Evolutionary conservation across 2,329 filamentous ascomycete species (phyloP), one percentile per base, ranked within the genome.

Genomic region (Penicillium palitans): DNA sequence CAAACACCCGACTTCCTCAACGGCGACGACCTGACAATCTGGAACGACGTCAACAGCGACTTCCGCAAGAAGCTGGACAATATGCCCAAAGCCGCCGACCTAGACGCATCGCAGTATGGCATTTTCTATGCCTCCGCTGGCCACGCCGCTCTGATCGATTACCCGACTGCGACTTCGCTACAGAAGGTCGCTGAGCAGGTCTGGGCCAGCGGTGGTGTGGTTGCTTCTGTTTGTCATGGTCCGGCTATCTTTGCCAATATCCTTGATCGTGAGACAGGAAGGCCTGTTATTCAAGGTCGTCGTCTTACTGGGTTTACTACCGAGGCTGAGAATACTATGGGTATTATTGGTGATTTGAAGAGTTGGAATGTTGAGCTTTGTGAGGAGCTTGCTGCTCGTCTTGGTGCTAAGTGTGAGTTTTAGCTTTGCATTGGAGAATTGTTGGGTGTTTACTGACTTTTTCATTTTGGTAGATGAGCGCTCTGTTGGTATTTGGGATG

Each of bases 71-170:
- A 81, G 66, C 68, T 81, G 10, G 79, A 81, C 63, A 71, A 73
- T 37, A 70, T 80, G 64, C 61, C 70, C 50, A 77, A 74, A 57
- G 72, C 79, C 2, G 56, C 65, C 2, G 72, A 74, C 21, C 40
- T 79, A 17, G 72, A 78, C 41, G 63, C 56, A 17, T 62, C 79
- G 6, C 39, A 53, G 25, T 63, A 65, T 35, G 61, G 63, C 29
- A 13, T 64, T 0, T 62, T 66, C 46, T 64, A 56, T 39, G 60
- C 58, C 40, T 62, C 58, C n/a, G 62, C 59, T 21, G 61, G 62
- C 21, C 61, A 81, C 56, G 80, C 79, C 1, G 71, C 78, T 2
- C 61, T 81, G 48, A 76, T 81, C 52, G 79, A 81, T 63, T 81
- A 80, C 61, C 78, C 79, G 6, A 72, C 70, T 31, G 78, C 79